Base-by-base conservation (phyloP, 371 early-diverging fungal species). In the Funneliformis caledonium region DNA sequence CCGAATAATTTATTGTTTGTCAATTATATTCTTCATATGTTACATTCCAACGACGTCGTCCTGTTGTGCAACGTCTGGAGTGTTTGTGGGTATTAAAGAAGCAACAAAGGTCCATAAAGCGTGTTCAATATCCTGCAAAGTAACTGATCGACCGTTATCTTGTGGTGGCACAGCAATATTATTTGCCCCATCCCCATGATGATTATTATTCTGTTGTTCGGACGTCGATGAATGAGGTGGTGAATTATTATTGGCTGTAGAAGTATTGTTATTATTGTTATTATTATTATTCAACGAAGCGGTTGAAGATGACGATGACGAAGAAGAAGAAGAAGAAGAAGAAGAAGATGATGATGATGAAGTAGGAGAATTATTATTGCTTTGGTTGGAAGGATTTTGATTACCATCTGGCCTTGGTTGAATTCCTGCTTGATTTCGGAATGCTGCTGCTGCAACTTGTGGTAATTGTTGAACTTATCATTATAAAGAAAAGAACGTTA, bases 101-200 rank as follows among this genome's bases (percentile, higher is more conserved):
- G 80, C 19, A 8, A 79, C 45, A 60, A 79, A 79, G 65, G 80
- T 79, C 69, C 72, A 79, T 43, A 79, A 11, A 43, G 50, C 80
- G 60, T 79, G 80, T 45, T 79, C 80, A 70, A 79, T 52, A 70
- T 79, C 80, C 56, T 65, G 52, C 42, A 64, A 50, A 31, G 80
- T 79, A 45, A 72, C 31, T 45, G 59, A 19, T 37, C 67, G 26
- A 1, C 33, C 37, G 19, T 67, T 78, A 7, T 50, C 68, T 50
- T 16, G 50, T 22, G 33, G 37, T 14, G 59, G 56, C 11, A 31
- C 80, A 33, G 12, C 60, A 68, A 22, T 62, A n/a, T 78, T 50
- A 69, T 68, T 72, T 26, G 26, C 26, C 7, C 19, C 48, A 76
- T 31, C 8, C n/a, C 7, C 33, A 47, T 59, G 10, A 77, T 77